These are phyloP conservation scores for Chaetomium tenue DNA, from an alignment of 495 filamentous ascomycete species.

Conservation along the genomic window DNA sequence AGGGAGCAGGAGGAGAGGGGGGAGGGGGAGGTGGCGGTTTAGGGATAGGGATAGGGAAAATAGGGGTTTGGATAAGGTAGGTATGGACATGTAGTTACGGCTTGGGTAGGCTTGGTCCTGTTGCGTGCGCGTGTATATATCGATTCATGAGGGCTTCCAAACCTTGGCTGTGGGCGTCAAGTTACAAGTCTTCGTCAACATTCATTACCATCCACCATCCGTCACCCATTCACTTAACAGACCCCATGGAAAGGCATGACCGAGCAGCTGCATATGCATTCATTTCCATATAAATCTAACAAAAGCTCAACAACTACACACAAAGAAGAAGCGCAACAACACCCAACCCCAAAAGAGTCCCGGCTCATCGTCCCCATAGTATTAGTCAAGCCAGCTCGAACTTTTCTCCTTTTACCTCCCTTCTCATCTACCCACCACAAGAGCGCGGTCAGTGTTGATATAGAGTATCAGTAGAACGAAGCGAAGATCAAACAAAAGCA, in stretches of 20 bases:
- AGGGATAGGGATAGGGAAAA: no score
- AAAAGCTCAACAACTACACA: conserved; percentile 16
- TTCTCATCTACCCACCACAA: background rate
- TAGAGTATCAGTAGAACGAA: background rate
- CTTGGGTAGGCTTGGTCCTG: background rate
- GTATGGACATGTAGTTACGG: no score
- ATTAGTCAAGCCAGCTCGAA: conserved; percentile 21
- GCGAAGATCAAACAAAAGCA: background rate
- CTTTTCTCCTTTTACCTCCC: background rate
- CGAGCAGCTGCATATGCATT: conserved; percentile 4
- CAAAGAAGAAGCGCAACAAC: conserved; percentile 9
- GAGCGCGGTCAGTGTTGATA: background rate
- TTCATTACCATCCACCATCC: no score
- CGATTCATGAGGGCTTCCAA: no score
- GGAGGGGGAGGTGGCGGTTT: no score
- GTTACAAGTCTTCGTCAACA: no score
- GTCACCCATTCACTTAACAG: no score
- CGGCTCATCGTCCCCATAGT: background rate
- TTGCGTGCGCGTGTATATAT: background rate
- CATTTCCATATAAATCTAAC: background rate
- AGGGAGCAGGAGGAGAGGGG: no score
- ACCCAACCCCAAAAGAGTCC: background rate
- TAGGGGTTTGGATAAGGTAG: no score
- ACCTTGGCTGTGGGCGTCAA: no score
- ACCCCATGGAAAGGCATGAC: background rate